Evolutionary conservation across 257 asterid genomes (phyloP).

Genomic region (Fraxinus cuspidata): DNA sequence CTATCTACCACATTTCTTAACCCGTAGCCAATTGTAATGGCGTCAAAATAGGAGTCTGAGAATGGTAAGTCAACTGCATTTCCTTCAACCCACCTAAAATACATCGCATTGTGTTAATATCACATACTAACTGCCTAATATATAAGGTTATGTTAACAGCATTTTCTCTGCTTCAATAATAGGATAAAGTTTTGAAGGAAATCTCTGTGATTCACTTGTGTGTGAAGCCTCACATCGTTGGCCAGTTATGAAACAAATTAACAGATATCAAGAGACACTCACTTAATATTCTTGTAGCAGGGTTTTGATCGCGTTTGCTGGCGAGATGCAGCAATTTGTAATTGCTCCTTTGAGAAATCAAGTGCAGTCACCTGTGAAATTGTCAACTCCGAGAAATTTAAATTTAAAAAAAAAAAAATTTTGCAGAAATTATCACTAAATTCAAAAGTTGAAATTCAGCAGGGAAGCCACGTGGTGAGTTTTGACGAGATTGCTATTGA

Average conservation of each 20-base stretch:
- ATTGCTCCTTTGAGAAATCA: slow-evolving; percentile 84
- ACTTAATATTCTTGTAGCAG: slow-evolving; percentile 80
- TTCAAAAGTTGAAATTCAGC: not conserved
- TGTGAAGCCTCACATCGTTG: not conserved
- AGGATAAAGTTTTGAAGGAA: slow-evolving; percentile 9
- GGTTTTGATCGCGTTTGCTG: slow-evolving; percentile 56
- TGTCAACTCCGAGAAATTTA: not conserved
- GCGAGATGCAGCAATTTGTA: slow-evolving; percentile 68
- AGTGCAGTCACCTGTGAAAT: slow-evolving; percentile 69
- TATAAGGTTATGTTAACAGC: not conserved
- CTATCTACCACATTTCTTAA: slow-evolving; percentile 71
- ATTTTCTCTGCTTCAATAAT: not conserved
- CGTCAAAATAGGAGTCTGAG: slow-evolving; percentile 64
- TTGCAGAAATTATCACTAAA: no score
- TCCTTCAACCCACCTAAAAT: slow-evolving; percentile 83
- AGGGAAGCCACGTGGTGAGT: not conserved
- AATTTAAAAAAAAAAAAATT: not conserved
- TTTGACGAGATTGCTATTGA: not conserved
- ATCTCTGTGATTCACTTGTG: not conserved
- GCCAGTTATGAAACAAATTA: slow-evolving; percentile 13
- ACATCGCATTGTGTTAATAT: slow-evolving; percentile 15
- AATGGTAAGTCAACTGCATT: slow-evolving; percentile 79
- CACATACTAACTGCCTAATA: not conserved
- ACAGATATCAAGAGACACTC: slow-evolving; percentile 39
- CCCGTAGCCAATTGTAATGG: slow-evolving; percentile 86